Evolutionary conservation across 352 stramenopile genomes (phyloP), one percentile per base, ranked within the genome.

Genomic region (Saprolegnia diclina): DNA sequence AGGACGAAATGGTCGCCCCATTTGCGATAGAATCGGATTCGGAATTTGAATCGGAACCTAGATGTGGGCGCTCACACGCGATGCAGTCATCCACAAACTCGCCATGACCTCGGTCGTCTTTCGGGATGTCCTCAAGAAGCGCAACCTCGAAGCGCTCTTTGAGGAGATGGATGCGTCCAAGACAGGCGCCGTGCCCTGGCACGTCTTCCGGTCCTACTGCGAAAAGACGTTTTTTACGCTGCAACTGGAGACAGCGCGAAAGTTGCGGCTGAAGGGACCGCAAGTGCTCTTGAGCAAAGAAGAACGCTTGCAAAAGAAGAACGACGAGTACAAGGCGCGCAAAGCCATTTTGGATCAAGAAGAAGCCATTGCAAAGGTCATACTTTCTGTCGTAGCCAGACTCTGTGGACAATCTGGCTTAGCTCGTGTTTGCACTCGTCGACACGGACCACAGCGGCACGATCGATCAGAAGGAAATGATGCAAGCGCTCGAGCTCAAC

Each of bases 381-480:
- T 9, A 59, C 35, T 59, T 26, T 55, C n/a, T 80, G n/a, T n/a
- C n/a, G n/a, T n/a, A n/a, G n/a, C n/a, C n/a, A n/a, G n/a, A n/a
- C n/a, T n/a, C n/a, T n/a, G n/a, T n/a, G n/a, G n/a, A n/a, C n/a
- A n/a, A n/a, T n/a, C 71, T n/a, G 81, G 87, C 54, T 76, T 18
- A 67, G 61, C 65, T 72, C 0, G 76, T 90, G 1, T 92, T 92
- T 61, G 63, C 64, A 3, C 45, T 89, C 18, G 75, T 88, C 4
- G 83, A 92, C 66, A 72, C 65, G 29, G 83, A 92, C 52, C 57
- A 67, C 3, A 89, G 88, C 38, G 83, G 82, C 4, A 66, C 86
- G 0, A 53, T 92, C 10, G 82, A 90, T 18, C 65, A 87, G n/a
- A 74, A 83, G 2, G 83, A 91, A 61, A 76, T 90, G 11, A 77